A percentile compares a stretch with the other conserved stretches of the same genome.
phyloP scores from a whole-genome alignment of 768 basidiomycete genomes.

The Collybia mongolica region DNA sequence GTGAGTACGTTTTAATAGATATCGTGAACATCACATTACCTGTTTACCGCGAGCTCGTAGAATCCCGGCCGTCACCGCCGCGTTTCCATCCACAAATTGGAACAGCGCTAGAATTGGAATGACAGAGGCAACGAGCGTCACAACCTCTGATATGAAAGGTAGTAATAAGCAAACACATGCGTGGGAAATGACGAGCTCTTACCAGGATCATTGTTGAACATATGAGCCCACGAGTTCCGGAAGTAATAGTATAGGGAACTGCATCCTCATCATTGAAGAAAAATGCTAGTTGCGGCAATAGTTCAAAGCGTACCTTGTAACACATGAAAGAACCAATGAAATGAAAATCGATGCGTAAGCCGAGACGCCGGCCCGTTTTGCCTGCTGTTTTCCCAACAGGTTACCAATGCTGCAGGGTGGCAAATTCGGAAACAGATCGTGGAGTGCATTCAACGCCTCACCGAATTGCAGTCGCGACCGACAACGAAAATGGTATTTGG shows the following conservation, averaged over 20 bases:
- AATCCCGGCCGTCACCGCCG: constrained; percentile 69
- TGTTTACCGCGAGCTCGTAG: constrained; percentile 84
- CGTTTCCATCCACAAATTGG: constrained; percentile 81
- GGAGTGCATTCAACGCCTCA: constrained; percentile 25
- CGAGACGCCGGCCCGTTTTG: constrained; percentile 8
- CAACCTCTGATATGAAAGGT: constrained; percentile 37
- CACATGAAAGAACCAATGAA: constrained; percentile 53
- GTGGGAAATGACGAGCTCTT: no score
- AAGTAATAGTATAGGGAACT: constrained; percentile 56
- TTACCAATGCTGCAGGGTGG: constrained; percentile 10
- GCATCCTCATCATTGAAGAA: not conserved
- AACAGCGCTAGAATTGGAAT: constrained; percentile 73
- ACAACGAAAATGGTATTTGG: constrained; percentile 79
- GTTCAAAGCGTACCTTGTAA: constrained; percentile 52
- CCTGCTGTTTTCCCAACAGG: constrained; percentile 10
- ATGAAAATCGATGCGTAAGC: constrained; percentile 61
- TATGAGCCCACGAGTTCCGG: constrained; percentile 62
- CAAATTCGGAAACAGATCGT: not conserved
- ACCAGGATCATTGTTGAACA: constrained; percentile 74
- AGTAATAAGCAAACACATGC: constrained; percentile 1
- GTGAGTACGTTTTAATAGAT: not conserved
- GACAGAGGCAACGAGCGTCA: constrained; percentile 61
- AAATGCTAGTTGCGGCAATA: not conserved
- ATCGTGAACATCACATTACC: constrained; percentile 24
- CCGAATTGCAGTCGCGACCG: constrained; percentile 84